Evolutionary conservation across 176 grass and related monocot genomes (phyloP).

Genomic region (Carex cristatella): DNA sequence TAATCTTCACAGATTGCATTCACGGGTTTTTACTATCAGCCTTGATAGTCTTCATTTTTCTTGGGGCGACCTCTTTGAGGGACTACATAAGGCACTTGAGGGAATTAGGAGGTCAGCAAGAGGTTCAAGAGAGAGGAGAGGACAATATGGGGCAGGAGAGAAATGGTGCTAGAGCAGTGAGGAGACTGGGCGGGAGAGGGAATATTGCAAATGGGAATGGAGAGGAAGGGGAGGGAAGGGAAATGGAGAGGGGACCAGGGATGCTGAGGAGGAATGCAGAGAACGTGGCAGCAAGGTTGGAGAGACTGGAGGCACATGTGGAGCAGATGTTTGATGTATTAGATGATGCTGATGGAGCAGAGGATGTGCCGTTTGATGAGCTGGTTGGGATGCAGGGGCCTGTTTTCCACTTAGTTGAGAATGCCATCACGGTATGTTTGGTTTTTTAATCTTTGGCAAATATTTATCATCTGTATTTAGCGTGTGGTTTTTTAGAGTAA

Average conservation of each 20-base stretch:
- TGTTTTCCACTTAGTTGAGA: constrained; percentile 98
- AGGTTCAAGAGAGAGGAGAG: constrained; percentile 62
- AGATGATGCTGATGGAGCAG: constrained; percentile 96
- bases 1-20: constrained; percentile 94
- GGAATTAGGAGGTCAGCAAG: constrained; percentile 85
- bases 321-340: constrained; percentile 99
- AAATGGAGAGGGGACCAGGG: constrained; percentile 58
- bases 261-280: constrained; percentile 94
- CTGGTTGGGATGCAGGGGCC: constrained; percentile 99
- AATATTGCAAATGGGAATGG: constrained; percentile 54
- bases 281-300: constrained; percentile 92
- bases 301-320: constrained; percentile 95
- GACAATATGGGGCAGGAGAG: constrained; percentile 80
- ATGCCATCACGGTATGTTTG: constrained; percentile 85
- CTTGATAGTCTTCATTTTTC: constrained; percentile 98
- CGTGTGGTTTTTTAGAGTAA: not conserved
- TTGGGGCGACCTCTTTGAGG: constrained; percentile 89
- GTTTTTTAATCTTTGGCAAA: not conserved
- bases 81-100: constrained; percentile 97
- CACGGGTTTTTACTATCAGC: constrained; percentile 97
- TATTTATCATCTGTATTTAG: not conserved
- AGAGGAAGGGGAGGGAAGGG: constrained; percentile 82
- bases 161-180: constrained; percentile 90
- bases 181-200: constrained; percentile 69
- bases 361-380: constrained; percentile 97